Evolutionary conservation across 1,139 yeast species (phyloP).

Genomic region (Taiozyma onychis): DNA sequence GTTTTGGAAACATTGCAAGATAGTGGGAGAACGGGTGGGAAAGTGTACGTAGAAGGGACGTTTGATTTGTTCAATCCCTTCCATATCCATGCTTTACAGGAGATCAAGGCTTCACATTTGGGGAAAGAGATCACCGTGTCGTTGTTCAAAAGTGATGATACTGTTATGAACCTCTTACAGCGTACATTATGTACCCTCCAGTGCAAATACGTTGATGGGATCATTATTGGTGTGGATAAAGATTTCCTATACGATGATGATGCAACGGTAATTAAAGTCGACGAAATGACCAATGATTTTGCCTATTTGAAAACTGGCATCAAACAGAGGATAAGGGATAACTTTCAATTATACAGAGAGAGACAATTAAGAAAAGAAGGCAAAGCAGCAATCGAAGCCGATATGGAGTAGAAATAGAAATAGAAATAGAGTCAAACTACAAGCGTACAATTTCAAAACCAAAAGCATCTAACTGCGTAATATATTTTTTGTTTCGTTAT

Average conservation of each 20-base stretch:
- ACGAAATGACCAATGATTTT: conserved; percentile 21
- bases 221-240: conserved; percentile 29
- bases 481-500: not conserved
- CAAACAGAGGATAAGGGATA: conserved; percentile 25
- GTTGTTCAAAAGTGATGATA: conserved; percentile 71
- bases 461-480: not conserved
- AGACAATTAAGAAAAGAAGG: conserved; percentile 32
- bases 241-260: conserved; percentile 9
- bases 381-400: conserved; percentile 17
- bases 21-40: conserved; percentile 20
- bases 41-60: conserved; percentile 70
- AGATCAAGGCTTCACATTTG: conserved; percentile 26
- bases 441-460: not conserved
- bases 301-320: conserved; percentile 28
- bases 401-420: not conserved
- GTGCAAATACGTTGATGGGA: conserved; percentile 77
- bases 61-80: conserved; percentile 94
- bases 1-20: conserved; percentile 18
- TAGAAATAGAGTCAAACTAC: not conserved
- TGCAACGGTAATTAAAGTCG: conserved; percentile 6
- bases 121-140: conserved; percentile 57
- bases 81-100: conserved; percentile 55
- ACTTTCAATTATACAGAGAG: conserved; percentile 26
- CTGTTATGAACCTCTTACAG: conserved; percentile 85
- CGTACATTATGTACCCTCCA: conserved; percentile 84